Conservation (phyloP, 495 filamentous ascomycete genomes). For the Trypethelium eluteriae region DNA sequence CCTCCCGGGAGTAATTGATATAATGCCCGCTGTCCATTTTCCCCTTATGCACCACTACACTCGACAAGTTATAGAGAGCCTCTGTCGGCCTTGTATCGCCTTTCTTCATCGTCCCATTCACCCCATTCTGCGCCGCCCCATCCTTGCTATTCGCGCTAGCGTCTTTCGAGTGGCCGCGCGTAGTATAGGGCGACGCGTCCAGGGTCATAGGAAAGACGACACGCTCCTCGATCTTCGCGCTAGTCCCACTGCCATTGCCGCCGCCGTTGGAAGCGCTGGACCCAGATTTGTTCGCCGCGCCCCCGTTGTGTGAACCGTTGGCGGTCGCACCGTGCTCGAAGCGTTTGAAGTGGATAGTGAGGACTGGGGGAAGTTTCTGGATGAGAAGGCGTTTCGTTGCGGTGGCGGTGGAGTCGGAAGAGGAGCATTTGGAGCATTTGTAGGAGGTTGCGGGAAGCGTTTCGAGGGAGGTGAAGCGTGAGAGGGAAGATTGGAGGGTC, state of each 20-base stretch:
- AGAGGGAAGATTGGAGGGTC: slow-evolving; percentile 62
- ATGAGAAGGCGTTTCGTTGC: slow-evolving; percentile 75
- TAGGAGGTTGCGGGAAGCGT: slow-evolving; percentile 66
- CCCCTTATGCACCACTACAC: slow-evolving; percentile 79
- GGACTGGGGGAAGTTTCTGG: slow-evolving; percentile 68
- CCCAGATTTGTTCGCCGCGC: slow-evolving; percentile 8
- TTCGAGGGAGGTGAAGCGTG: slow-evolving; percentile 65
- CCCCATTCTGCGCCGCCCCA: background rate
- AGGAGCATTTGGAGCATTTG: slow-evolving; percentile 67
- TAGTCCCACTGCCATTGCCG: slow-evolving; percentile 20
- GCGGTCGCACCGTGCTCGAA: slow-evolving; percentile 13
- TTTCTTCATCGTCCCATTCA: background rate
- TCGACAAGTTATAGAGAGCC: slow-evolving; percentile 66
- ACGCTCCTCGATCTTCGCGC: slow-evolving; percentile 70
- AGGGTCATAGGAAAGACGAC: slow-evolving; percentile 78
- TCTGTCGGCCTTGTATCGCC: slow-evolving; percentile 19
- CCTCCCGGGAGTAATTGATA: slow-evolving; percentile 72
- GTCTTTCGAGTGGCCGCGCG: slow-evolving; percentile 39
- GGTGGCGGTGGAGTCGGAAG: slow-evolving; percentile 58
- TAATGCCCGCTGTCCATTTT: slow-evolving; percentile 89
- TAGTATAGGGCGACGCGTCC: slow-evolving; percentile 82
- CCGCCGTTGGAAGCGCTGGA: background rate
- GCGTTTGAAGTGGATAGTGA: slow-evolving; percentile 79
- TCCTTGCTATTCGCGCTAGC: slow-evolving; percentile 9
- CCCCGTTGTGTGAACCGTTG: background rate